These are phyloP conservation scores for Moelleriella libera DNA, from an alignment of 2,329 filamentous ascomycete species.

Conservation along the genomic window DNA sequence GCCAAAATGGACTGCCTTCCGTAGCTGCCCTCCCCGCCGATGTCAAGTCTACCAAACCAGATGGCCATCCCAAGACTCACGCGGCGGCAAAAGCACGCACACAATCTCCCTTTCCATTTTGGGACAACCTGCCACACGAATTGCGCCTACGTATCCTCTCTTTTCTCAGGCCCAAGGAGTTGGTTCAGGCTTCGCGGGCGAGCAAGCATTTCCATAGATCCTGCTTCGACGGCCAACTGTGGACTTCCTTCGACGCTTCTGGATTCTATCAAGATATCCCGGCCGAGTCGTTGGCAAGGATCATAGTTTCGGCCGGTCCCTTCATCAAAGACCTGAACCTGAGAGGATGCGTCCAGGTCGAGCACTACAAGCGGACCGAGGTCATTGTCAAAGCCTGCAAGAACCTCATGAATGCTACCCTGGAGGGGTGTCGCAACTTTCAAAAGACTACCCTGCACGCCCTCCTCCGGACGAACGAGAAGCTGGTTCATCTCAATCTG, in stretches of 20 bases:
- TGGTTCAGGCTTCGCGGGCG: conserved; percentile 64
- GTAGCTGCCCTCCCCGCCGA: conserved; percentile 53
- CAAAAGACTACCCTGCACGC: conserved; percentile 64
- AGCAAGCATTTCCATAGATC: conserved; percentile 66
- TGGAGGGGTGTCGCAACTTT: conserved; percentile 83
- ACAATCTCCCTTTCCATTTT: conserved; percentile 47
- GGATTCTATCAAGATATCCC: conserved; percentile 83
- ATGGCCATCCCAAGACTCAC: conserved; percentile 9
- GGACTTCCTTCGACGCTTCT: conserved; percentile 71
- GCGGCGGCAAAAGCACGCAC: conserved; percentile 7
- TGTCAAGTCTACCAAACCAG: conserved; percentile 29
- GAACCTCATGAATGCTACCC: conserved; percentile 75
- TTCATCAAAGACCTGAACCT: conserved; percentile 88
- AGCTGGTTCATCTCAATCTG: conserved; percentile 73
- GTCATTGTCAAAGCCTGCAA: conserved; percentile 70
- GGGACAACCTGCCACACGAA: conserved; percentile 71
- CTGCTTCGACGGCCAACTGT: conserved; percentile 92
- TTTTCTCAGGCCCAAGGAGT: conserved; percentile 64
- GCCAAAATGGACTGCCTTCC: conserved; percentile 20
- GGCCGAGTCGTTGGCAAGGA: conserved; percentile 66
- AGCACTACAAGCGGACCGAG: conserved; percentile 64
- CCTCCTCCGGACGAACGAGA: conserved; percentile 58
- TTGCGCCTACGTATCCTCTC: conserved; percentile 65
- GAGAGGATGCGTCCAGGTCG: conserved; percentile 77
- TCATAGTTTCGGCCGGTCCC: conserved; percentile 72